Evolutionary conservation across 176 grass and related monocot species (phyloP), one percentile per base, ranked within the genome.

Genomic region (Tillandsia fasciculata): DNA sequence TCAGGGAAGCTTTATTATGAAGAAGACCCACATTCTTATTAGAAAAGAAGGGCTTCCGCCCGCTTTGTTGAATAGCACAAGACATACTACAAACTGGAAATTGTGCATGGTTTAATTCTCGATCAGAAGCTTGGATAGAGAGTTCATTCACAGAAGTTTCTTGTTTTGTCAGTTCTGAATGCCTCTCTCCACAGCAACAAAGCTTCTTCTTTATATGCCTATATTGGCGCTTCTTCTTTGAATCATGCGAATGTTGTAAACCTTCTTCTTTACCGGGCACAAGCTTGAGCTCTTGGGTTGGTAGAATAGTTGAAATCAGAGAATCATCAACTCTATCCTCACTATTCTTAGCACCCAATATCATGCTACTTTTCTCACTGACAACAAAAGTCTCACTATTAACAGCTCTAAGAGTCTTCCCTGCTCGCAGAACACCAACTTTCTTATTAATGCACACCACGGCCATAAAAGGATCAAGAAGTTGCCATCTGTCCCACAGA

Each of bases 401-500:
- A 12, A 92, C 79, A 77, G 83, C 89, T 82, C 81, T 87, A 49
- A 97, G 52, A 48, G 83, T 77, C 69, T 76, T 82, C 50, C 64
- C 74, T 23, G 92, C 81, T 75, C 81, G 84, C 47, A 92, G 84
- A 49, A 81, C 84, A 65, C 83, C 83, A 75, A 97, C 81, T 85
- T 97, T 97, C 72, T 83, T 86, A 69, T 77, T 73, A 9, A 97
- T 87, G 56, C 73, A 92, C 49, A 89, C 83, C 9, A 97, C 86
- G 23, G 89, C 84, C 52, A 97, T 64, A 73, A 97, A 97, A 74
- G 93, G 93, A 75, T 97, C 93, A 52, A 97, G 77, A 72, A 97
- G 80, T 65, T 90, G 72, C 93, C 93, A 97, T 47, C 86, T 83
- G 59, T 85, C 76, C 59, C 86, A 83, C 71, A 90, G 84, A 24